A percentile compares a stretch with the other conserved stretches of the same genome.
Conservation (phyloP, 768 basidiomycete genomes). For the Chlorophyllum brunneum region DNA sequence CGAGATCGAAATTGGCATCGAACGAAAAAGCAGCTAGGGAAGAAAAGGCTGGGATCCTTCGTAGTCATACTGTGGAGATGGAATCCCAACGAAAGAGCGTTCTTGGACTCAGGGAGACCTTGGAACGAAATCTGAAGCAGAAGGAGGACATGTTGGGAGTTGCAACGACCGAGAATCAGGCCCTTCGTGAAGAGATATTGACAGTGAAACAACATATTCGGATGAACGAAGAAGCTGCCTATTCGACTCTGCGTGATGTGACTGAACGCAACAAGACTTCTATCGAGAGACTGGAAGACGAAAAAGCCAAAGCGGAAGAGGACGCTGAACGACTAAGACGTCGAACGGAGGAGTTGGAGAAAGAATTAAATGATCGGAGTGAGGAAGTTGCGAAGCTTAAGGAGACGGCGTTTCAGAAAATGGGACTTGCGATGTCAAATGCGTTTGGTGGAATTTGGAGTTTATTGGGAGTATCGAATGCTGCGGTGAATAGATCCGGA, state of each 20-base stretch:
- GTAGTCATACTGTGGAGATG: constrained; percentile 5
- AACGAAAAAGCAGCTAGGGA: not conserved
- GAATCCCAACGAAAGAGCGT: not conserved
- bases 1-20: not conserved
- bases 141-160: not conserved
- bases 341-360: not conserved
- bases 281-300: not conserved
- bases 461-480: not conserved
- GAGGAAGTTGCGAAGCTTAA: constrained; percentile 1
- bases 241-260: not conserved
- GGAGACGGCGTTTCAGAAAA: not conserved
- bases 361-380: not conserved
- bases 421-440: not conserved
- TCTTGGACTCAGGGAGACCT: not conserved
- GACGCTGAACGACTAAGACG: not conserved
- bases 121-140: constrained; percentile 1
- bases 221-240: not conserved
- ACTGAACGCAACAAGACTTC: not conserved
- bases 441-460: not conserved
- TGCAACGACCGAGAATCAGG: not conserved
- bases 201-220: not conserved
- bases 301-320: not conserved
- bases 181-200: not conserved
- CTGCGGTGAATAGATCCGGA: not conserved
- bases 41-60: not conserved